A percentile compares a stretch with the other conserved stretches of the same genome.
Evolutionary conservation across 495 filamentous ascomycete genomes (phyloP).

Genomic region (Xylaria grammica): DNA sequence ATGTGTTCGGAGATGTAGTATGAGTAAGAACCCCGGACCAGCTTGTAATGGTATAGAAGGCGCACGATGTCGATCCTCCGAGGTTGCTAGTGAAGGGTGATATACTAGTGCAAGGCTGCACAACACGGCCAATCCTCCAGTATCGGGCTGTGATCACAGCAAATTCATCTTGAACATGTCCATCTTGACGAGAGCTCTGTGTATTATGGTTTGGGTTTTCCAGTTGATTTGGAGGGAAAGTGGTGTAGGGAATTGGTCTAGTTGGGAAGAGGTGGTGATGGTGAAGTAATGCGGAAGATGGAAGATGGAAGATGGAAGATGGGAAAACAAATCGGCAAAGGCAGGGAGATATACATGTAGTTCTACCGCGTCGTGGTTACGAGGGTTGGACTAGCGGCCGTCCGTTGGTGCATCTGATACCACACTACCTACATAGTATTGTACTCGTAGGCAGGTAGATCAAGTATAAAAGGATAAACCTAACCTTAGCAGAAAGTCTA

Average conservation of each 20-base stretch:
- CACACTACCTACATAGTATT: too few species aligned
- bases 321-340: too few species aligned
- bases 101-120: not conserved
- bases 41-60: not conserved
- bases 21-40: not conserved
- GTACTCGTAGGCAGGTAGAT: too few species aligned
- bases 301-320: too few species aligned
- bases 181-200: constrained; percentile 14
- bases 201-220: constrained; percentile 4
- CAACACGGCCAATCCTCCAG: not conserved
- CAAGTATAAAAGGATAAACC: too few species aligned
- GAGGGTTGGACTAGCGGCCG: too few species aligned
- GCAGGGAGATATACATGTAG: too few species aligned
- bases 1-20: not conserved
- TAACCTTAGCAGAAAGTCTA: too few species aligned
- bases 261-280: constrained; percentile 2
- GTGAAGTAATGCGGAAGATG: too few species aligned
- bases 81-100: not conserved
- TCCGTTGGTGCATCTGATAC: too few species aligned
- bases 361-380: too few species aligned
- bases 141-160: constrained; percentile 10
- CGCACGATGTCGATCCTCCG: not conserved
- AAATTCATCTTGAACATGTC: not conserved
- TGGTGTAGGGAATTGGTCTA: not conserved
- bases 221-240: constrained; percentile 5